Base-by-base conservation (phyloP, 2,329 filamentous ascomycete genomes). In the Trichoderma gracile region DNA sequence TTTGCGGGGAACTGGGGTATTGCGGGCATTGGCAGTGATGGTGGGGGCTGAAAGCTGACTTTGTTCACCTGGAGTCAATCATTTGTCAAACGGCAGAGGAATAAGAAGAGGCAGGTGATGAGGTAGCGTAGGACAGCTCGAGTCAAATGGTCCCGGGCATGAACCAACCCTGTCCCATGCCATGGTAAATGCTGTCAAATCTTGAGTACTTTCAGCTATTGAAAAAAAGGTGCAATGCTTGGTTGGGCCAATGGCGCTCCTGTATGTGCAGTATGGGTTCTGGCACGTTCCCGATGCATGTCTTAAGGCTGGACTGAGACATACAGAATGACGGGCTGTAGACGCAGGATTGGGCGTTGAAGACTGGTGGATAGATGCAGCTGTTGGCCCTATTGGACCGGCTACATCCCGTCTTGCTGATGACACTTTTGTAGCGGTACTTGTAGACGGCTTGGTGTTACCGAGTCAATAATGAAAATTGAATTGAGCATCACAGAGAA, bases 271-370 rank as follows among this genome's bases (percentile, higher is more conserved):
- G 2, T 33, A 33, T 25, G 30, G 25, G 25, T 19, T 25, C 2
- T 7, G 3, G 8, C 23, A 19, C 33, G 33, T 38, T 38, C 46
- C 33, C 14, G n/a, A 43, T 33, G 38, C 38, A 52, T 52, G 57
- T 45, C 57, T 60, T 25, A 43, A 40, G 50, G 50, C 12, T 50
- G 46, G 38, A 17, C 25, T 60, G 57, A 52, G 46, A 49, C 57
- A 50, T 50, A 12, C 33, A 38, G 33, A 38, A 40, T 59, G 33
- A 42, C 21, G 27, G 57, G 33, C 57, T 59, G 45, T 19, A 40
- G 30, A 59, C 27, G 40, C 21, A 59, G 56, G 45, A 30, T 33
- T 60, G 57, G 21, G 45, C 56, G 30, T n/a, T 14, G 19, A 25
- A 49, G 30, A 47, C 30, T 49, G 17, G 27, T 52, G 56, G 42